Base-by-base conservation (phyloP, 164 flowering plant species). In the Warburgia ugandensis region DNA sequence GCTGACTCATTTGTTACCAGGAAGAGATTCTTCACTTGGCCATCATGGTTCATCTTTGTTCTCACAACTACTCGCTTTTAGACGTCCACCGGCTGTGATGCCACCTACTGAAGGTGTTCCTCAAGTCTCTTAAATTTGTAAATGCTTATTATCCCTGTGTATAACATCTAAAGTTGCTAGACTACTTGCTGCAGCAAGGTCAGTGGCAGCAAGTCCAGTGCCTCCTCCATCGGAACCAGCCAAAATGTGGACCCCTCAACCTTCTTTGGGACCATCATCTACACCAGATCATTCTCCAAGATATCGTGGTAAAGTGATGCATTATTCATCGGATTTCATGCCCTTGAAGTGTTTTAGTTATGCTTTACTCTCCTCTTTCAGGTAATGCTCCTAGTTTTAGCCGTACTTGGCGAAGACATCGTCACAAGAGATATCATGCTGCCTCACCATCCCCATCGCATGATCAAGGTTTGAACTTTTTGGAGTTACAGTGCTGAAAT, bases 201-300 rank as follows among this genome's bases (percentile, higher is more conserved):
- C 63, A 54, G 27, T 62, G 45, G 48, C 70, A 38, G 55, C 43
- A 17, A 59, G 65, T 54, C 33, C 55, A 17, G 50, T 67, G 14
- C 52, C 62, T 70, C 27, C 67, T 47, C 65, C 70, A 48, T 58
- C 68, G 32, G 43, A 61, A 31, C 30, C 63, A 41, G 40, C 50
- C 21, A 50, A 52, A 29, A 48, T n/a, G 32, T 57, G 33, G 46
- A 43, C 38, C 26, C 1, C 39, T 61, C 58, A 47, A 30, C 67
- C 56, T 56, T 56, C 62, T 48, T 38, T 42, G 50, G 63, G 41
- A 36, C 75, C 69, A 52, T 49, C 73, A 19, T 28, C 63, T 52
- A 72, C 72, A 39, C 80, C 78, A 31, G 68, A 80, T 49, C 75
- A 77, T 49, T 69, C 77, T 60, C 84, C 87, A n/a, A 50, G 36